Percentiles rank a stretch among this genome's conserved stretches.
phyloP scores from a whole-genome alignment of 2,329 filamentous ascomycete genomes.

The Epichloe aotearoae region DNA sequence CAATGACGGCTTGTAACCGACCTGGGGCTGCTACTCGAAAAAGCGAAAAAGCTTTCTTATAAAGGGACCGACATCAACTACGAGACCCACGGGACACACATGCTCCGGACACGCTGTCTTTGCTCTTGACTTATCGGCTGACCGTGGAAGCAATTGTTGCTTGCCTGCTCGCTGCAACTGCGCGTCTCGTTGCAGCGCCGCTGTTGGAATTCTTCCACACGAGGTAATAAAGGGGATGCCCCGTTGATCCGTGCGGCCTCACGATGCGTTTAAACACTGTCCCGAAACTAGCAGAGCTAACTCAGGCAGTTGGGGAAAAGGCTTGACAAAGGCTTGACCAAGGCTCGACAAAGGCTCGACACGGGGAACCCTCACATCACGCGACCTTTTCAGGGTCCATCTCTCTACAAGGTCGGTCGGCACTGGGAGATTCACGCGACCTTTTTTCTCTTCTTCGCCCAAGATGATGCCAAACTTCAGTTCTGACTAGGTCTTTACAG shows the following conservation, averaged over 20 bases:
- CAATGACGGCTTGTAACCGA: background rate
- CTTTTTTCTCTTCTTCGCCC: background rate
- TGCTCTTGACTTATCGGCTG: background rate
- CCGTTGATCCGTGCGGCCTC: slow-evolving; percentile 5
- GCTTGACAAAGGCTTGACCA: background rate
- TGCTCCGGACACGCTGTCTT: background rate
- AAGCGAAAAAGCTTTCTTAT: background rate
- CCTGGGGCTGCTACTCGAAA: background rate
- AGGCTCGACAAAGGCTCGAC: background rate
- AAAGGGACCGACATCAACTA: background rate
- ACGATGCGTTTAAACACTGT: slow-evolving; percentile 4
- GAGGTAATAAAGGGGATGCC: background rate
- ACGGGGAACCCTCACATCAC: slow-evolving; percentile 9
- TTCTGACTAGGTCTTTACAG: background rate
- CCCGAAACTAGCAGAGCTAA: background rate
- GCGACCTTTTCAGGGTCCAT: slow-evolving; percentile 7
- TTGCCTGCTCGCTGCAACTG: background rate
- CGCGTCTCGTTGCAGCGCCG: background rate
- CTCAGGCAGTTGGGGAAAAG: background rate
- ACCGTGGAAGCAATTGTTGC: background rate
- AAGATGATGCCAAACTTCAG: background rate
- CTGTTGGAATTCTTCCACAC: background rate
- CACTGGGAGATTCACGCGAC: slow-evolving; percentile 1
- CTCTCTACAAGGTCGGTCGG: slow-evolving; percentile 1
- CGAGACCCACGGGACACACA: slow-evolving; percentile 2